phyloP scores from a whole-genome alignment of 257 asterid genomes.

The Paraleonurus japonicus region DNA sequence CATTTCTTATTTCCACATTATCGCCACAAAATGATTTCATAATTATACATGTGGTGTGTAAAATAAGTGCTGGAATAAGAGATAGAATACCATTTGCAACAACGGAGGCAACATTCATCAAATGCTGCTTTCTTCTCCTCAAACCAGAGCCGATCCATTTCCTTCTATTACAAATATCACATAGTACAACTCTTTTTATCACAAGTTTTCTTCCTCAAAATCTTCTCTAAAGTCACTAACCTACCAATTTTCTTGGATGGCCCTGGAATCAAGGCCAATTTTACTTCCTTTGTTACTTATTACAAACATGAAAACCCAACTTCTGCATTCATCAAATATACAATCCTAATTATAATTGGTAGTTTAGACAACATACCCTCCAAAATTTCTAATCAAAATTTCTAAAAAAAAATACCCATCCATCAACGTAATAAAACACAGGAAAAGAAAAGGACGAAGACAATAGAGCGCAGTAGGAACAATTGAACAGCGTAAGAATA shows the following conservation, averaged over 20 bases:
- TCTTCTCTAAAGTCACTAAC: neutral
- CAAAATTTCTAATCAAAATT: neutral
- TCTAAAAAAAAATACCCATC: neutral
- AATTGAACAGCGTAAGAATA: neutral
- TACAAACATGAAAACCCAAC: neutral
- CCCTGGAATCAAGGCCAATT: neutral
- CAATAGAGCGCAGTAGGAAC: neutral
- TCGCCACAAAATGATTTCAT: neutral
- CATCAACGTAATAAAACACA: neutral
- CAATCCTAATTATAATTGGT: neutral
- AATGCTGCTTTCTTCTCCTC: neutral
- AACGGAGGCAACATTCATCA: neutral
- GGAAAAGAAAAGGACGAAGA: neutral
- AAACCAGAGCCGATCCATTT: neutral
- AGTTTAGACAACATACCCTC: neutral
- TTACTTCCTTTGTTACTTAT: neutral
- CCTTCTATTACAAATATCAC: neutral
- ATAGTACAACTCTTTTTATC: neutral
- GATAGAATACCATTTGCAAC: neutral
- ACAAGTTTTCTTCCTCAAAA: neutral
- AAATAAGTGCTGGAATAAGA: neutral
- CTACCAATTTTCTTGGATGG: neutral
- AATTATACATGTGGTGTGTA: neutral
- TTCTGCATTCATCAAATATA: neutral
- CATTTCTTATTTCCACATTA: neutral